Base-by-base conservation (phyloP, 1,284 basidiomycete species). In the Ceratobasidium sp. region DNA sequence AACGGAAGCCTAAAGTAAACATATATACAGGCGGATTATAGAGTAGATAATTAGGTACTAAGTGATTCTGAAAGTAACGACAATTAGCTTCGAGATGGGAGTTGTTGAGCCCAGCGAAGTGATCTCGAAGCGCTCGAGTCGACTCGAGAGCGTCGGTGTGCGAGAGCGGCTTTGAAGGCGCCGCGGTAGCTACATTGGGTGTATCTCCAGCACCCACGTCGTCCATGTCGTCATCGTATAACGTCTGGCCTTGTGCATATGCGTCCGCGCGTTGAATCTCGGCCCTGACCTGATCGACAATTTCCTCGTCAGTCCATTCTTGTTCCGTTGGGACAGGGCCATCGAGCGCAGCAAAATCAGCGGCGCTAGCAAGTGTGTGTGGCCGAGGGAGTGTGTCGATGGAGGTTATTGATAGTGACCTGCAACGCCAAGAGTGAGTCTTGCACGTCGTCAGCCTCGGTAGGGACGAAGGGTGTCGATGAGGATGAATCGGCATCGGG, bases 281-380 rank as follows among this genome's bases (percentile, higher is more conserved):
- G 61, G 61, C 33, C 6, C 2, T 20, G 3, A 64, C 33, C 61
- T 64, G 61, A 1, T 64, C 61, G 28, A 42, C 39, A 5, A 64
- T 64, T 18, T 64, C 61, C 33, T 42, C 40, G 61, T 64, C 61
- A 7, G 33, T 64, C 61, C 61, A 64, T 3, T 64, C 61, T 18
- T 64, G 61, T 23, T 64, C 39, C 3, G 61, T 64, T 64, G 60
- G 60, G 26, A 61, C 60, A 18, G n/a, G 3, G 18, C 7, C n/a
- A 26, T 61, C 60, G 33, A 61, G 60, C 18, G 9, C 60, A 12
- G 60, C 33, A 28, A 61, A 61, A 10, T 26, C 60, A 2, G 28
- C 28, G 26, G 60, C 60, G 26, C 60, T 61, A 12, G 60, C 28
- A 2, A 28, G 60, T 18, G 26, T 28, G 60, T 18, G 26, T 28